Base-by-base conservation (phyloP, 495 filamentous ascomycete genomes). In the Beverwykella pulmonaria region DNA sequence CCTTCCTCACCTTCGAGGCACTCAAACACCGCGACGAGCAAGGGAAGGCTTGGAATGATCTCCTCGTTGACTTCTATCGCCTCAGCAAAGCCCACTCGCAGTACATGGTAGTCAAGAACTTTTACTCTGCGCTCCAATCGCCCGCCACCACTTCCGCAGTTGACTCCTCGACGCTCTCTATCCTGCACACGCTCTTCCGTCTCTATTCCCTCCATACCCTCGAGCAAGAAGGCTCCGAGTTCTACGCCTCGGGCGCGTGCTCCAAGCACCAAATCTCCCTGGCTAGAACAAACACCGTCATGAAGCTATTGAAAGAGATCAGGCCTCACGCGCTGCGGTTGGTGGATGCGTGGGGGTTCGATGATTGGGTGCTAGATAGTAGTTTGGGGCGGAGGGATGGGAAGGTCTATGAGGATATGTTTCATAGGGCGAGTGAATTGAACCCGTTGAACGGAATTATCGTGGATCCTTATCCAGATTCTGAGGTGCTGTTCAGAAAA, bases 31-130 rank as follows among this genome's bases (percentile, higher is more conserved):
- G 87, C 25, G 87, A 90, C 66, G 83, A 83, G 57, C 84, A 89
- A 71, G 87, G 88, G 78, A 81, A 82, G 46, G 82, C 85, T 17
- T 90, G 88, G 88, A 90, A 89, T 75, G 84, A 81, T 65, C 79
- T 90, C 12, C 81, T 90, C 25, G 86, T 90, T 32, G 87, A 90
- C 76, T 90, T 90, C 80, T 89, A 86, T 82, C 84, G 87, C 25
- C 79, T 90, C 17, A 85, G 81, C 39, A 88, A 85, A 2, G 86
- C 87, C 8, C 86, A 89, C 71, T 86, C 84, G 6, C 86, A 90
- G 74, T 89, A 89, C 70, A 77, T 89, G 22, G 79, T 88, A 0
- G 86, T 90, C 30, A 88, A 86, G 77, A 88, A 87, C 78, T 90
- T 90, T 79, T 83, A 89, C 78, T 82, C 86, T 15, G 83, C 86